Evolutionary conservation across 31 red algal species (phyloP).

Genomic region (Porphyra umbilicalis): DNA sequence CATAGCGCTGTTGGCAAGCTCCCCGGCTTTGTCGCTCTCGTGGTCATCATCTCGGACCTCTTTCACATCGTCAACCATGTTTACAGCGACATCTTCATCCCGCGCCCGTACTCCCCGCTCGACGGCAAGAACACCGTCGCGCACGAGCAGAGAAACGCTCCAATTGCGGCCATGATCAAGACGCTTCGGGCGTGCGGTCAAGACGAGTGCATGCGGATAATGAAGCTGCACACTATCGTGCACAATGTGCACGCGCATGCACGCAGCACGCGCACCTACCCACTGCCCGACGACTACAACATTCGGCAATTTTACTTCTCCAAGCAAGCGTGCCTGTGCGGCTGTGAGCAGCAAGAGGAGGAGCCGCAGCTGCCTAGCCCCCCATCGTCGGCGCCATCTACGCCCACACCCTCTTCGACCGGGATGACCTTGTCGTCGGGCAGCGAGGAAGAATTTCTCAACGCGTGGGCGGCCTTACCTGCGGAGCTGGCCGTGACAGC

Average conservation of each 20-base stretch:
- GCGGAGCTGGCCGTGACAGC: too few relatives aligned
- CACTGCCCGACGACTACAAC: not conserved
- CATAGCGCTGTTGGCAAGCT: not conserved
- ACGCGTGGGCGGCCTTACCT: too few relatives aligned
- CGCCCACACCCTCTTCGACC: too few relatives aligned
- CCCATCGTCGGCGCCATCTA: not conserved
- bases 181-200: not conserved
- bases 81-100: not conserved
- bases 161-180: not conserved
- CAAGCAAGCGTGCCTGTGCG: not conserved
- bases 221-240: not conserved
- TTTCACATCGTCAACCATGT: not conserved
- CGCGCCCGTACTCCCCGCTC: not conserved
- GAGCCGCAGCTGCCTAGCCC: not conserved
- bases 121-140: not conserved
- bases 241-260: not conserved
- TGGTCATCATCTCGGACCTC: not conserved
- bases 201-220: not conserved
- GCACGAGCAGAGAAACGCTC: not conserved
- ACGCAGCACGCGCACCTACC: not conserved
- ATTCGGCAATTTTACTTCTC: not conserved
- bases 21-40: not conserved
- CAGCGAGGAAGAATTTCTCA: too few relatives aligned
- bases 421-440: too few relatives aligned
- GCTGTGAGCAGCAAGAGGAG: not conserved